These are phyloP conservation scores for Agrocybe praecox DNA, from an alignment of 768 basidiomycete genomes.

Conservation along the genomic window DNA sequence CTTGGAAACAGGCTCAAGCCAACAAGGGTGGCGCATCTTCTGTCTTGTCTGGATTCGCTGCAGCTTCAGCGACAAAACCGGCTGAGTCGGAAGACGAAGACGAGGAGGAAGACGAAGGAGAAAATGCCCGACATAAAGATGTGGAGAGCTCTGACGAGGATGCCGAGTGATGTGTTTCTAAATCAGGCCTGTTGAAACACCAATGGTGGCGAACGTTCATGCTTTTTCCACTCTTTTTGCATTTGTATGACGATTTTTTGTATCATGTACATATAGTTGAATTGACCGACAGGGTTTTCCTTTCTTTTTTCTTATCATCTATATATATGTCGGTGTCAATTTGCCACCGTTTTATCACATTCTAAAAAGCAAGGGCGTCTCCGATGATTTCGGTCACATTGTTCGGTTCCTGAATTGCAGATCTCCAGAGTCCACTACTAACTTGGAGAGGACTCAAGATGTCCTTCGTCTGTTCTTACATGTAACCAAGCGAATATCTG, in stretches of 20 bases:
- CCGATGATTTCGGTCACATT: neutral
- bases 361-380: neutral
- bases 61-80: conserved; percentile 37
- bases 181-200: neutral
- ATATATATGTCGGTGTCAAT: neutral
- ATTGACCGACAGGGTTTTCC: no score
- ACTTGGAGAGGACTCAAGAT: neutral
- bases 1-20: conserved; percentile 85
- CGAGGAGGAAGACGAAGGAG: conserved; percentile 39
- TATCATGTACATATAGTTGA: no score
- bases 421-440: neutral
- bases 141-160: conserved; percentile 36
- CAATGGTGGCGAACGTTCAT: neutral
- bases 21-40: conserved; percentile 85
- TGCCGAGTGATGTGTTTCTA: conserved; percentile 7
- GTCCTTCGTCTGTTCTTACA: no score
- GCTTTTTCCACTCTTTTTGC: neutral
- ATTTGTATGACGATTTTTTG: neutral
- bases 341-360: neutral
- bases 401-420: neutral
- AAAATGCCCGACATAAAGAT: conserved; percentile 23
- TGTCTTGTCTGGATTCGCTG: conserved; percentile 80
- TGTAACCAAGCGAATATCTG: neutral
- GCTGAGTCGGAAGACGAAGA: conserved; percentile 48
- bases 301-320: neutral